Conservation (phyloP, 73 alveolate genomes). For the Effrenium voratum region DNA sequence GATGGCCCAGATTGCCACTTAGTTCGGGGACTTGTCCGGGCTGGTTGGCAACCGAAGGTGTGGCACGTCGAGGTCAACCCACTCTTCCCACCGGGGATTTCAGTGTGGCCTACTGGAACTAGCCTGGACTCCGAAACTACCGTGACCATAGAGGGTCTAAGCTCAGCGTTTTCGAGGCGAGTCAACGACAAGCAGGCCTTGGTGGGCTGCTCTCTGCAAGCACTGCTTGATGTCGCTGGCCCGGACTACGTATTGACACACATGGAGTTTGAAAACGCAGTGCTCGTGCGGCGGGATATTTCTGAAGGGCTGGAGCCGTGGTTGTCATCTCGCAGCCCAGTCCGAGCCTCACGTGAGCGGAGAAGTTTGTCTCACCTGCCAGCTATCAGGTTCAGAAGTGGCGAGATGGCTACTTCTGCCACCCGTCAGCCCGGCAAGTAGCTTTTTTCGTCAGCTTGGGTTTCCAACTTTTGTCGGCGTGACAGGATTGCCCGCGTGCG, state of each 20-base stretch:
- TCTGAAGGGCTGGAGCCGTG: constrained; percentile 74
- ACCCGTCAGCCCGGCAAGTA: constrained; percentile 26
- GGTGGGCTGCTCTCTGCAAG: constrained; percentile 80
- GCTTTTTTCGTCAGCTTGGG: too few species aligned
- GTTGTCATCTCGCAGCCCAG: constrained; percentile 72
- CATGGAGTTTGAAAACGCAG: constrained; percentile 83
- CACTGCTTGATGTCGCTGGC: constrained; percentile 67
- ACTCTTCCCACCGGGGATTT: constrained; percentile 60
- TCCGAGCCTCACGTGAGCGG: neutral
- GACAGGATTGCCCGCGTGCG: constrained; percentile 87
- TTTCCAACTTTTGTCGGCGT: neutral
- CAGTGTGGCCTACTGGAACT: constrained; percentile 76
- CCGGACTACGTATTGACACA: constrained; percentile 49
- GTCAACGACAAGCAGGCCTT: constrained; percentile 49
- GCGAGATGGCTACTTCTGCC: constrained; percentile 90
- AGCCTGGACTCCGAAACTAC: constrained; percentile 49
- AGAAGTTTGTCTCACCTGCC: neutral
- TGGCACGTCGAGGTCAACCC: constrained; percentile 91
- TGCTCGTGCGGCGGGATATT: constrained; percentile 48
- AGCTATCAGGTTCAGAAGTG: constrained; percentile 66
- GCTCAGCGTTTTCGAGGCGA: constrained; percentile 73
- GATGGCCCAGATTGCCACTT: constrained; percentile 87
- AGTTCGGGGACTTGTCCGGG: constrained; percentile 39
- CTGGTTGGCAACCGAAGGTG: constrained; percentile 52
- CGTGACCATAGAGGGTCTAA: constrained; percentile 35